Evolutionary conservation across 306 rosid species (phyloP).

Genomic region (Coriaria nepalensis): DNA sequence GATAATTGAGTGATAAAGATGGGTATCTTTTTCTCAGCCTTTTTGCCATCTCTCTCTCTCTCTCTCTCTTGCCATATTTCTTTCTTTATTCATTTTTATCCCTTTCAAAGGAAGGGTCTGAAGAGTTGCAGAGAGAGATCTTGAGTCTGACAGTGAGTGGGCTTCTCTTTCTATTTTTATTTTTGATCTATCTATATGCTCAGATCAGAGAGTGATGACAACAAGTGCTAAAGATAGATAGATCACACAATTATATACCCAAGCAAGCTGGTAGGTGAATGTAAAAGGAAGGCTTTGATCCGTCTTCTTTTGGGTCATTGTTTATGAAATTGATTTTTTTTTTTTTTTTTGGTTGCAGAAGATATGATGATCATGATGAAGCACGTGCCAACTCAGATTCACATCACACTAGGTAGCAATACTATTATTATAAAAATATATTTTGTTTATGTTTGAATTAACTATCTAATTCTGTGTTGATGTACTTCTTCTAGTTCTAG

Average conservation of each 20-base stretch:
- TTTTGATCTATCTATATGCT: not conserved
- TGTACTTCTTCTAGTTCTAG: constrained; percentile 5
- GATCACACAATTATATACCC: constrained; percentile 4
- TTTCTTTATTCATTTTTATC: constrained; percentile 25
- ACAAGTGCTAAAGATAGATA: constrained; percentile 8
- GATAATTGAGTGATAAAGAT: constrained; percentile 60
- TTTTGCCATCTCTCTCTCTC: constrained; percentile 20
- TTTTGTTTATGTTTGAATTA: too few relatives aligned
- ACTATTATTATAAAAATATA: constrained; percentile 14
- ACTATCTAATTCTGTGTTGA: constrained; percentile 13
- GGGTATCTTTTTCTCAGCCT: constrained; percentile 49
- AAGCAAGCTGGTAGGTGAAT: constrained; percentile 20
- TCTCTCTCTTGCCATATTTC: constrained; percentile 25
- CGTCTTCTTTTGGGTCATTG: constrained; percentile 22
- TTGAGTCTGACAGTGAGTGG: constrained; percentile 66
- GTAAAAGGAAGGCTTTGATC: not conserved
- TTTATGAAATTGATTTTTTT: constrained; percentile 18
- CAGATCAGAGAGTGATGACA: too few relatives aligned
- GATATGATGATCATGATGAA: constrained; percentile 42
- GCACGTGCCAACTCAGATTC: constrained; percentile 76
- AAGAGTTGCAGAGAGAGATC: constrained; percentile 45
- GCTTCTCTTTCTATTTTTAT: constrained; percentile 22
- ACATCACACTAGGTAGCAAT: constrained; percentile 52
- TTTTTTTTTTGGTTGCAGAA: too few relatives aligned
- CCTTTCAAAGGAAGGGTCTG: constrained; percentile 25